Conservation (phyloP, 1,139 yeast genomes). For the Geotrichum australiense region DNA sequence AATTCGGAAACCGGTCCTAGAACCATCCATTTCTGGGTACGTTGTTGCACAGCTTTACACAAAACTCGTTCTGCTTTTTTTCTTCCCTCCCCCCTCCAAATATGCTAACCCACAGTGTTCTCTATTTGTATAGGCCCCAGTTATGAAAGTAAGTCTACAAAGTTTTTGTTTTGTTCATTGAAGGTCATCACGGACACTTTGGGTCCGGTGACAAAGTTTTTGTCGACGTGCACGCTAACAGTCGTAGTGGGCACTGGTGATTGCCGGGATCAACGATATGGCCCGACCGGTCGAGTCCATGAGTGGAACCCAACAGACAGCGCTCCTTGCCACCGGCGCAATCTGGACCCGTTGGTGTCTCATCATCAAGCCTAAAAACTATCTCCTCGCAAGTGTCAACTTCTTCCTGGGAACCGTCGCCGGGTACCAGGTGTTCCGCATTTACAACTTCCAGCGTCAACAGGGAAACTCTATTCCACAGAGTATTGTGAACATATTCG, state of each 20-base stretch:
- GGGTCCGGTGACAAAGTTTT: no score
- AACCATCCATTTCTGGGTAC: constrained; percentile 91
- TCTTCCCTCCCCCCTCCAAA: not conserved
- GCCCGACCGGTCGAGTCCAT: constrained; percentile 87
- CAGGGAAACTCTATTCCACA: constrained; percentile 47
- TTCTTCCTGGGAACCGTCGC: constrained; percentile 91
- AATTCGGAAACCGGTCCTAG: constrained; percentile 90
- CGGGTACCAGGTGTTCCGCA: constrained; percentile 70
- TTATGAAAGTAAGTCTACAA: constrained; percentile 42
- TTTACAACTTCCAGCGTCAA: constrained; percentile 53
- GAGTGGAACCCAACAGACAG: constrained; percentile 87
- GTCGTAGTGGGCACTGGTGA: constrained; percentile 71
- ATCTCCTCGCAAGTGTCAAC: constrained; percentile 83
- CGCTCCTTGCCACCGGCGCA: constrained; percentile 83
- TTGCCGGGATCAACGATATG: constrained; percentile 84
- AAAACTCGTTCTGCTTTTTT: not conserved
- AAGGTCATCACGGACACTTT: no score
- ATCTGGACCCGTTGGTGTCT: constrained; percentile 99
- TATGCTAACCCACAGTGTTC: not conserved
- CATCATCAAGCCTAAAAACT: constrained; percentile 84
- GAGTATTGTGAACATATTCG: constrained; percentile 51
- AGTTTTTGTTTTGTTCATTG: not conserved
- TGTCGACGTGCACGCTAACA: not conserved
- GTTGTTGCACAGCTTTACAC: constrained; percentile 6
- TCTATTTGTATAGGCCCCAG: constrained; percentile 40